Conservation (phyloP, 805 yeast genomes). For the Myxozyma monticola region DNA sequence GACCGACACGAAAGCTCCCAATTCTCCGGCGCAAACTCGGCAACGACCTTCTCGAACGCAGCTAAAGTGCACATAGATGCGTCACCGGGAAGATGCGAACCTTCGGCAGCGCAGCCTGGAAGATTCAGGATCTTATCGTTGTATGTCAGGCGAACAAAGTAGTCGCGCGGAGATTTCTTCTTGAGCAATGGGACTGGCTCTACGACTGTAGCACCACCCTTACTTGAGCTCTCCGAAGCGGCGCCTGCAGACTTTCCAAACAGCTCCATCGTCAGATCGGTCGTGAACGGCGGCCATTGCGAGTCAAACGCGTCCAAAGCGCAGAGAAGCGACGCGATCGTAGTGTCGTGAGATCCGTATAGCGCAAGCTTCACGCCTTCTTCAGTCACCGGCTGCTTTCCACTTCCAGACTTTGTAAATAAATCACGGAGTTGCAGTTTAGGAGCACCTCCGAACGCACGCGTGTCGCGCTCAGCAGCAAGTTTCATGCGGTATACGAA, state of each 20-base stretch:
- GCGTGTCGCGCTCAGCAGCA: slow-evolving; percentile 17
- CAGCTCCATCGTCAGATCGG: slow-evolving; percentile 29
- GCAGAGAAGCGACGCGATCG: slow-evolving; percentile 29
- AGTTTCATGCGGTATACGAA: slow-evolving; percentile 22
- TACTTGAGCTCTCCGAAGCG: neutral
- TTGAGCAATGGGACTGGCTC: neutral
- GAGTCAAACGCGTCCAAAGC: slow-evolving; percentile 27
- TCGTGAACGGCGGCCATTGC: slow-evolving; percentile 31
- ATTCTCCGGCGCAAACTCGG: slow-evolving; percentile 16
- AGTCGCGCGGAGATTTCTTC: slow-evolving; percentile 11
- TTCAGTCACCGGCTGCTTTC: neutral
- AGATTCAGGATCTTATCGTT: slow-evolving; percentile 24
- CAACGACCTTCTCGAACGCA: slow-evolving; percentile 14
- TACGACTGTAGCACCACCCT: neutral
- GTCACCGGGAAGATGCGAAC: slow-evolving; percentile 18
- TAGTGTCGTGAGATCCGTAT: slow-evolving; percentile 33
- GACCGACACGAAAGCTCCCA: slow-evolving; percentile 25
- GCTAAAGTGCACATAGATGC: slow-evolving; percentile 19
- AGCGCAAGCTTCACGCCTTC: slow-evolving; percentile 22
- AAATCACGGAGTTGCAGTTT: neutral
- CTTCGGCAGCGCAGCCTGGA: slow-evolving; percentile 25
- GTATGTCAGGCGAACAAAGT: slow-evolving; percentile 29
- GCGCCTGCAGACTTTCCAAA: slow-evolving; percentile 14
- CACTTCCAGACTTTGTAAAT: neutral
- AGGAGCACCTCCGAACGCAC: neutral